phyloP scores from a whole-genome alignment of 192 early-diverging fungal species.

The Thoreauomyces humboldtii region DNA sequence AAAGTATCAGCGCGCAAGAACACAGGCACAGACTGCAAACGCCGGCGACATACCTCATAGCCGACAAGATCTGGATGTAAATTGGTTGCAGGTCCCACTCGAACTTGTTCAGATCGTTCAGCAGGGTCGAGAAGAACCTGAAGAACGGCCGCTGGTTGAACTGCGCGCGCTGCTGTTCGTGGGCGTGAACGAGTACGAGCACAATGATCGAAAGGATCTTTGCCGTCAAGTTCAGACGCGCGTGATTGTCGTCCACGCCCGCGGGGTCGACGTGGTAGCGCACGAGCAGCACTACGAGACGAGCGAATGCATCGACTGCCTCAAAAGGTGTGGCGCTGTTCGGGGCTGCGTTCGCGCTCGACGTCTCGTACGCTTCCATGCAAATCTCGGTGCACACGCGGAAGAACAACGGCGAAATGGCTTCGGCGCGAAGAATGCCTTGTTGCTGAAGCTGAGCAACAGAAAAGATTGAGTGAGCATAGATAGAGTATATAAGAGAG shows the following conservation, averaged over 20 bases:
- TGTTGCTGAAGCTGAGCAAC: constrained; percentile 68
- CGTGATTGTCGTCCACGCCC: constrained; percentile 49
- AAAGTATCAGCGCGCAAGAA: neutral
- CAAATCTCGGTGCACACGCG: constrained; percentile 83
- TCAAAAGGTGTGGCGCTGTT: constrained; percentile 62
- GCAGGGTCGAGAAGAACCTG: constrained; percentile 78
- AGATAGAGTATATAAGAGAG: no score
- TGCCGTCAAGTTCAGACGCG: constrained; percentile 66
- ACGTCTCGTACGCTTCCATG: constrained; percentile 69
- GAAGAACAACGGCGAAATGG: constrained; percentile 84
- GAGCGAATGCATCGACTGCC: constrained; percentile 90
- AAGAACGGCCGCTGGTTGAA: constrained; percentile 93
- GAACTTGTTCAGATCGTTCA: constrained; percentile 73
- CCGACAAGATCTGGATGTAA: constrained; percentile 70
- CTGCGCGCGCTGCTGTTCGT: constrained; percentile 70
- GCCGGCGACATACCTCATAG: constrained; percentile 60
- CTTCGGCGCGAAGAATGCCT: constrained; percentile 72
- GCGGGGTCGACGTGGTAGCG: constrained; percentile 65
- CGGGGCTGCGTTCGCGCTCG: constrained; percentile 13
- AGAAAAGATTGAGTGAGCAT: no score
- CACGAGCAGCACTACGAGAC: constrained; percentile 77
- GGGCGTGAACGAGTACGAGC: constrained; percentile 78
- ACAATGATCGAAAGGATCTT: constrained; percentile 86
- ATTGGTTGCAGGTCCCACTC: constrained; percentile 65
- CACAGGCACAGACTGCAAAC: neutral